These are phyloP conservation scores for Tricladium varicosporioides DNA, from an alignment of 2,329 filamentous ascomycete species.

Conservation along the genomic window DNA sequence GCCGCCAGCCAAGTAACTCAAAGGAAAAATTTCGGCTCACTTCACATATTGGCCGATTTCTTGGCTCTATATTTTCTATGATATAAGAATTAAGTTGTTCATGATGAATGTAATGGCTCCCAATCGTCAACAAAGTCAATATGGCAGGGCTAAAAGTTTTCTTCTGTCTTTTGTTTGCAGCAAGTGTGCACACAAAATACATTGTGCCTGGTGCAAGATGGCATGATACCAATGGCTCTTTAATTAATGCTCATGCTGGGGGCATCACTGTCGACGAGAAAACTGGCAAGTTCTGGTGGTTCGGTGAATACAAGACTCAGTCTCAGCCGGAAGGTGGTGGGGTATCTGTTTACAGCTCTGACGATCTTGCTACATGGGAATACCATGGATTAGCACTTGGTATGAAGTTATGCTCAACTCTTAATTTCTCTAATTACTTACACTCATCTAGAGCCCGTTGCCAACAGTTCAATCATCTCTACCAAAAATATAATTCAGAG, in stretches of 20 bases:
- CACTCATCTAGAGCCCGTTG: conserved; percentile 42
- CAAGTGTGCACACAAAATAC: conserved; percentile 43
- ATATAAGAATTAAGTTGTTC: too few relatives aligned
- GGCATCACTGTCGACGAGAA: conserved; percentile 51
- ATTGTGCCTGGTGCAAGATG: conserved; percentile 62
- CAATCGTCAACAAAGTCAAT: too few relatives aligned
- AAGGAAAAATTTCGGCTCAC: too few relatives aligned
- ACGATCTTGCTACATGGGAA: conserved; percentile 59
- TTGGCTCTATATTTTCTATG: too few relatives aligned
- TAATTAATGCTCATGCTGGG: conserved; percentile 62
- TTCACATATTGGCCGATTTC: too few relatives aligned
- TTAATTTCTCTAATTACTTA: too few relatives aligned
- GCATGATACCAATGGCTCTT: conserved; percentile 57
- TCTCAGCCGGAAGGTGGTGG: conserved; percentile 59
- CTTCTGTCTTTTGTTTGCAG: neutral
- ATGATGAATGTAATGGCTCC: too few relatives aligned
- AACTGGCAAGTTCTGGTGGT: conserved; percentile 56
- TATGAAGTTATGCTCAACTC: conserved; percentile 29
- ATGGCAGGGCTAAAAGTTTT: neutral
- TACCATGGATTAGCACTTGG: conserved; percentile 54
- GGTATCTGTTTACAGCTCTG: conserved; percentile 58
- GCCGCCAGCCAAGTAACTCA: too few relatives aligned
- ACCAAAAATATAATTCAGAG: conserved; percentile 57
- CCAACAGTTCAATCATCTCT: conserved; percentile 54
- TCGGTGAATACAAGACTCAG: conserved; percentile 60